A percentile compares a stretch with the other conserved stretches of the same genome.
These are phyloP conservation scores for Metschnikowia lochheadii DNA, from an alignment of 805 yeast genomes.

Conservation along the genomic window DNA sequence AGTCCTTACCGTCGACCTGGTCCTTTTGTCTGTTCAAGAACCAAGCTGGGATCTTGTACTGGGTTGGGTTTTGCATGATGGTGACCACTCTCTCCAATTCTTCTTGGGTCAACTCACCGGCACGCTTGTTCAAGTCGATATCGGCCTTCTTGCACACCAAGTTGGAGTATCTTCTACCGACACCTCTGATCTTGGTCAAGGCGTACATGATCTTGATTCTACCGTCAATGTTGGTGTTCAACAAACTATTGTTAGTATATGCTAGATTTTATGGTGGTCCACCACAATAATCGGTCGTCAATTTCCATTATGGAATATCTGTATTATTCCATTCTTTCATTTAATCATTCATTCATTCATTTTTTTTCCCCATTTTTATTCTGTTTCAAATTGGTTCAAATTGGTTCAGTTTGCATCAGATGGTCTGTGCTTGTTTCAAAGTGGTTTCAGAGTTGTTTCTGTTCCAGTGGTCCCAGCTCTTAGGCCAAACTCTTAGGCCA, in stretches of 20 bases:
- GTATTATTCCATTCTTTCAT: too few relatives aligned
- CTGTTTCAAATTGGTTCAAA: too few relatives aligned
- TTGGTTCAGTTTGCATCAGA: too few relatives aligned
- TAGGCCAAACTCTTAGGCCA: too few relatives aligned
- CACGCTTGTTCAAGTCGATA: slow-evolving; percentile 96
- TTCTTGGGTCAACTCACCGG: slow-evolving; percentile 99
- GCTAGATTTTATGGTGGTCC: background rate
- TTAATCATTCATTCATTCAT: too few relatives aligned
- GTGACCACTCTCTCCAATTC: slow-evolving; percentile 99
- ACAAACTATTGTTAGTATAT: slow-evolving; percentile 59
- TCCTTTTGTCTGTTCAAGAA: slow-evolving; percentile 96
- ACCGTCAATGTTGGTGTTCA: slow-evolving; percentile 99
- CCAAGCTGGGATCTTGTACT: slow-evolving; percentile 99
- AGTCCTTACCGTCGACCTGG: slow-evolving; percentile 97
- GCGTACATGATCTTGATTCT: slow-evolving; percentile 99
- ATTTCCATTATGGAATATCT: too few relatives aligned
- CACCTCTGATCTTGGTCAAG: slow-evolving; percentile 99
- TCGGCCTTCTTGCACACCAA: slow-evolving; percentile 99
- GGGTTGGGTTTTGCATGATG: slow-evolving; percentile 99
- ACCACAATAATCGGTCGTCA: too few relatives aligned
- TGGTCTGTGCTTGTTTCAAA: too few relatives aligned
- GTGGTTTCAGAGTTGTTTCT: too few relatives aligned
- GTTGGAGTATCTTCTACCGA: slow-evolving; percentile 99
- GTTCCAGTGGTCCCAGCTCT: too few relatives aligned
- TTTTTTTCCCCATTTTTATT: too few relatives aligned